Evolutionary conservation across 1,284 basidiomycete species (phyloP), one percentile per base, ranked within the genome.

Genomic region (Trichosporon ovoides): DNA sequence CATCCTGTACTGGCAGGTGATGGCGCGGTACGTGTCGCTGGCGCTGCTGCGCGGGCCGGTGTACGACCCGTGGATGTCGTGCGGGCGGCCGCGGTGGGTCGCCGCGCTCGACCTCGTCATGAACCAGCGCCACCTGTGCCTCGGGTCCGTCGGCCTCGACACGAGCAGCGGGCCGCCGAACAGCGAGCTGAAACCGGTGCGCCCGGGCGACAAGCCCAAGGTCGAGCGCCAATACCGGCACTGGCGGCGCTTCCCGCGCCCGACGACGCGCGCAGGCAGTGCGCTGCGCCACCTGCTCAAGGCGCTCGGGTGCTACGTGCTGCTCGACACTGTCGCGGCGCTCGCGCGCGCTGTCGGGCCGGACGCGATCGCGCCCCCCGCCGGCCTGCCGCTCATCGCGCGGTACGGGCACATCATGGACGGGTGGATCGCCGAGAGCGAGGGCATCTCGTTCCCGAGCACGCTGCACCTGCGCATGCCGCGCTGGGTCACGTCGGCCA

Each of bases 51-150:
- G n/a, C 22, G 43, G 28, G 24, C 43, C 43, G 14, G 28, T 48
- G 7, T 22, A 28, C 7, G 43, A 48, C 43, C 68, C 68, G 12
- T 72, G 67, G 48, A 55, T 61, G 28, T 50, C 52, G 9, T 58
- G 54, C 24, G 16, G 58, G 36, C 60, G 69, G n/a, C 38, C 55
- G 37, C 59, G 56, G 18, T 43, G 66, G 1, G 33, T 68, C 1
- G 53, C 64, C 1, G 69, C 68, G 0, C 55, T 71, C 3, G 71
- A 73, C 55, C 50, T 72, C 9, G 60, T 58, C n/a, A 52, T 65
- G 38, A 72, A 74, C 58, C 60, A 66, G 1, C 65, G 73, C 14
- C 65, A 67, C 65, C 58, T 75, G 11, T 70, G 64, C 9, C 57
- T 75, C 16, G 66, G 67, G 14, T 50, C 46, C 19, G 60, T 68